Percentiles rank a stretch among this genome's conserved stretches.
Conservation (phyloP, 805 yeast species). For the Ogataea nitratoaversa region DNA sequence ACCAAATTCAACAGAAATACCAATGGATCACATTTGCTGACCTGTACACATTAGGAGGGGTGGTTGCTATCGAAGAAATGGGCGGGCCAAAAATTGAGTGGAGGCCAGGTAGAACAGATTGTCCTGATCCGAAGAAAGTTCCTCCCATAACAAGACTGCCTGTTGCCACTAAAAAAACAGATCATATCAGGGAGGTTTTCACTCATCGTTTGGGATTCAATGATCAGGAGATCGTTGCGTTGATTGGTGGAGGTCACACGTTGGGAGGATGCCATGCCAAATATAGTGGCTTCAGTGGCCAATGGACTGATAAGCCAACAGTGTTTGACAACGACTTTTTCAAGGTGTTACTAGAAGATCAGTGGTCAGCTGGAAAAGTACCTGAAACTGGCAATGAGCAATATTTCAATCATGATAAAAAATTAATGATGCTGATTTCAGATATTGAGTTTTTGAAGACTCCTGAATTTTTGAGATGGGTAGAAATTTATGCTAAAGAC, state of each 20-base stretch:
- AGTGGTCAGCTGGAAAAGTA: conserved; percentile 34
- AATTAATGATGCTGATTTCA: conserved; percentile 81
- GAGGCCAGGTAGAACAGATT: conserved; percentile 78
- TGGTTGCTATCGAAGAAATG: conserved; percentile 69
- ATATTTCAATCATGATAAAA: conserved; percentile 32
- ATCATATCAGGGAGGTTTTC: conserved; percentile 62
- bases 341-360: conserved; percentile 45
- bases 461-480: conserved; percentile 55
- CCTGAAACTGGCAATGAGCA: conserved; percentile 40
- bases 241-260: conserved; percentile 75
- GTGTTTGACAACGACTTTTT: conserved; percentile 42
- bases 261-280: conserved; percentile 70
- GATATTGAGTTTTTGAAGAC: conserved; percentile 66
- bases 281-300: conserved; percentile 46
- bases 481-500: conserved; percentile 63
- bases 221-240: conserved; percentile 69
- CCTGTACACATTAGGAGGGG: conserved; percentile 76
- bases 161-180: conserved; percentile 60
- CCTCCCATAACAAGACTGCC: conserved; percentile 75
- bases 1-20: conserved; percentile 50
- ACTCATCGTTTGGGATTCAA: conserved; percentile 56
- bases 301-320: conserved; percentile 41
- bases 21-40: conserved; percentile 79
- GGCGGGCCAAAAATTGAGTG: conserved; percentile 77
- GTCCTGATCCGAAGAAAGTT: conserved; percentile 40